phyloP scores from a whole-genome alignment of 163 green algal species.

The Scenedesmus sp. region DNA sequence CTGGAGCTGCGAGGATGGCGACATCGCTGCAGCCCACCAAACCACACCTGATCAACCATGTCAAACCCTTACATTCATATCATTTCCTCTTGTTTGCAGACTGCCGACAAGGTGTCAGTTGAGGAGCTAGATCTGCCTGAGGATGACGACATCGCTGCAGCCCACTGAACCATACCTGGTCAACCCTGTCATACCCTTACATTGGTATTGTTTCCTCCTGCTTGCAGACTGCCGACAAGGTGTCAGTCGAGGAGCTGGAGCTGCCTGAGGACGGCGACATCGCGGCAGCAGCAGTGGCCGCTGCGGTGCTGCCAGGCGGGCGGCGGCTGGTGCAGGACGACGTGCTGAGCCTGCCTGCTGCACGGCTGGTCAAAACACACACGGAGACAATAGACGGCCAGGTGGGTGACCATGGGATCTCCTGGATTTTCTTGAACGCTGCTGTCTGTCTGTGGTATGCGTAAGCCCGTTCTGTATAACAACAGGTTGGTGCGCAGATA shows the following conservation, averaged over 20 bases:
- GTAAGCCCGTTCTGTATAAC: too few relatives aligned
- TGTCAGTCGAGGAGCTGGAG: slow-evolving; percentile 50
- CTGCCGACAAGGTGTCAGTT: slow-evolving; percentile 37
- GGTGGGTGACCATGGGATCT: slow-evolving; percentile 28
- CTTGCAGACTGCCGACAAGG: slow-evolving; percentile 55
- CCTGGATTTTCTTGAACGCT: too few relatives aligned
- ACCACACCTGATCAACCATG: background rate
- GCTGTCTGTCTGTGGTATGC: too few relatives aligned
- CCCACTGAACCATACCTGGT: background rate
- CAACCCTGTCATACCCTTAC: background rate
- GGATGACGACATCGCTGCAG: too few relatives aligned
- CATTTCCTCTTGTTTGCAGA: background rate
- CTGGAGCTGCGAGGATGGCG: background rate
- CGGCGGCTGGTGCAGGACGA: slow-evolving; percentile 50
- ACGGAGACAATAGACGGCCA: slow-evolving; percentile 50
- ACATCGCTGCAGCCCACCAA: too few relatives aligned
- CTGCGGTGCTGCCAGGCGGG: slow-evolving; percentile 17
- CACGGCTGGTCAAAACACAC: slow-evolving; percentile 49
- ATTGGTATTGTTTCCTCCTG: too few relatives aligned
- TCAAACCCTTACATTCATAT: background rate
- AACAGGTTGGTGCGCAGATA: too few relatives aligned
- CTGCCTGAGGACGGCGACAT: slow-evolving; percentile 5
- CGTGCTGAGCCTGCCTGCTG: slow-evolving; percentile 57
- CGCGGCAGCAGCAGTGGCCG: slow-evolving; percentile 25
- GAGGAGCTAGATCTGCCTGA: too few relatives aligned